Percentiles rank a stretch among this genome's conserved stretches.
Conservation (phyloP, 345 rosid genomes). For the Gossypium sturtianum region DNA sequence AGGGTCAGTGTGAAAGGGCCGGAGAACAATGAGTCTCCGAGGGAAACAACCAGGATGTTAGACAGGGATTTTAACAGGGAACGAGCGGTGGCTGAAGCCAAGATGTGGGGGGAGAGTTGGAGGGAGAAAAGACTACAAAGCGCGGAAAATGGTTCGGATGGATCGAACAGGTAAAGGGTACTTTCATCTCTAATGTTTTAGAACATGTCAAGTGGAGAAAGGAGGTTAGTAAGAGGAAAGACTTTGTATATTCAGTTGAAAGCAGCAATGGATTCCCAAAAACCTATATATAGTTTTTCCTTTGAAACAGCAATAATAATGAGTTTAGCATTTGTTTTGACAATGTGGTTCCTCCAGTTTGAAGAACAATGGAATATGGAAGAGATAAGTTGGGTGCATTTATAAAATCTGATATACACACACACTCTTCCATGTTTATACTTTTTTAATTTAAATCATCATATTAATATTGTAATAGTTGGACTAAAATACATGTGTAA, state of each 20-base stretch:
- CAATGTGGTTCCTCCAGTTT: not conserved
- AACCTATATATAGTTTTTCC: not conserved
- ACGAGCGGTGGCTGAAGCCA: slow-evolving; percentile 61
- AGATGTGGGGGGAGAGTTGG: slow-evolving; percentile 53
- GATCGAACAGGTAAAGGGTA: slow-evolving; percentile 18
- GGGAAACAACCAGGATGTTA: slow-evolving; percentile 23
- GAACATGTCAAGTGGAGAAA: not conserved
- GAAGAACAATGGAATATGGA: not conserved
- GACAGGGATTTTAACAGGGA: slow-evolving; percentile 33
- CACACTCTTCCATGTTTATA: no score
- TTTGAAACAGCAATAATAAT: not conserved
- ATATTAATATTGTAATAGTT: not conserved
- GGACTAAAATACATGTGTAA: no score
- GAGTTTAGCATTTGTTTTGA: not conserved
- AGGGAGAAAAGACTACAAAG: slow-evolving; percentile 35
- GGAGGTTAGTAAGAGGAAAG: not conserved
- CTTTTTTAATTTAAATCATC: not conserved
- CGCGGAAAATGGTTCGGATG: slow-evolving; percentile 1
- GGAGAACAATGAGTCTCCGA: slow-evolving; percentile 24
- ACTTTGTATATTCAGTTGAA: not conserved
- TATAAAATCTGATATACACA: no score
- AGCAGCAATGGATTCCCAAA: not conserved
- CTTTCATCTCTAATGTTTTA: not conserved
- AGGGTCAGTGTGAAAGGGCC: slow-evolving; percentile 9
- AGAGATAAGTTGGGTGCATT: not conserved